Evolutionary conservation across 1,284 basidiomycete species (phyloP), one percentile per base, ranked within the genome.

Genomic region (Bjerkandera adusta): DNA sequence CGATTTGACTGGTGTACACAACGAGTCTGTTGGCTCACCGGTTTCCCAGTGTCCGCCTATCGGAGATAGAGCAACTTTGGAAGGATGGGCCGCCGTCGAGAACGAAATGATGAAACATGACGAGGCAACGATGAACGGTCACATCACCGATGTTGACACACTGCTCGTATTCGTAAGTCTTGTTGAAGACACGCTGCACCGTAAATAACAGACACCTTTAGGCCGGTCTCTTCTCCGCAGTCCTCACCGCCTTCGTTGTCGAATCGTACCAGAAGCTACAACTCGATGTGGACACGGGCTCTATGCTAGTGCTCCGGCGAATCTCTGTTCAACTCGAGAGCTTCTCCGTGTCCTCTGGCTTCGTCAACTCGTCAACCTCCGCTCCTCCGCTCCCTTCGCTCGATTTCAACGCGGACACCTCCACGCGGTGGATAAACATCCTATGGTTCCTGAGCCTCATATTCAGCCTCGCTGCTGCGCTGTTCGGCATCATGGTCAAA

Each of bases 381-480:
- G 15, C 25, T n/a, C 16, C 20, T 33, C 43, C 18, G 26, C 11
- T 21, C 21, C 3, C 11, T 12, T 15, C 25, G 6, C 5, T 36
- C 13, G 5, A 2, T 16, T n/a, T 36, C 10, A 8, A n/a, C 4
- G n/a, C 40, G 1, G 27, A 32, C 1, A 21, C 33, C 2, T 47
- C 32, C 22, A 41, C 47, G n/a, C 36, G 52, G 4, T 35, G 42
- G 33, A 39, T 49, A 30, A 49, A 45, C 27, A 11, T 32, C 2
- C 36, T 45, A 12, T 49, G 41, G 41, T 49, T 53, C 38, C 44
- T 43, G 11, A 49, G 48, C 15, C 51, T 55, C 25, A 46, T 49
- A 12, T 42, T 38, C 26, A 51, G 51, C 30, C 41, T 53, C 16
- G 34, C 42, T 8, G 27, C 51, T 7, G 51, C 53, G 4, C 41